Conservation (phyloP, 148 eudicot species). For the Amaranthus palmeri region DNA sequence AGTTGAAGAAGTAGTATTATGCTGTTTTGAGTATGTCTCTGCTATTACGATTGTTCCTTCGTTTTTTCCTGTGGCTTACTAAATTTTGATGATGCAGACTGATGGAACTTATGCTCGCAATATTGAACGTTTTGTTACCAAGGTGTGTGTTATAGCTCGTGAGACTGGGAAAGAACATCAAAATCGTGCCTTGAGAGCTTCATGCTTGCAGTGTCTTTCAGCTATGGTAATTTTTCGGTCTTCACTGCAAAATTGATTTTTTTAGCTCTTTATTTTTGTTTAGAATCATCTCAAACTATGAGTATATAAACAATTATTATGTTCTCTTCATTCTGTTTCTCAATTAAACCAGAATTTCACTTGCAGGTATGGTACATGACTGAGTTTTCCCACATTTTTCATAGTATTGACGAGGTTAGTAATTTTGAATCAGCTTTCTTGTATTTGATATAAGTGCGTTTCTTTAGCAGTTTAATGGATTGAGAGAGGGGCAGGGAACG, state of each 20-base stretch:
- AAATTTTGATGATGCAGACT: constrained; percentile 37
- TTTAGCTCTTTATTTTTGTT: neutral
- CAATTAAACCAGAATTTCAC: constrained; percentile 10
- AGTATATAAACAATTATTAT: constrained; percentile 1
- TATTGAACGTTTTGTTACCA: constrained; percentile 51
- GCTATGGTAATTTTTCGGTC: constrained; percentile 63
- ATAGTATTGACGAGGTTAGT: constrained; percentile 67
- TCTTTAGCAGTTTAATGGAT: neutral
- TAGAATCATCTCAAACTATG: neutral
- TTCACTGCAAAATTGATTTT: neutral
- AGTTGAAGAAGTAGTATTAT: too few relatives aligned
- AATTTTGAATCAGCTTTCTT: constrained; percentile 7
- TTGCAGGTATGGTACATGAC: constrained; percentile 96
- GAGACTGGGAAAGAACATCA: constrained; percentile 48
- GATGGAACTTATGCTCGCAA: constrained; percentile 80
- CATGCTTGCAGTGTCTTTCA: constrained; percentile 85
- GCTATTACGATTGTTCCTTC: neutral
- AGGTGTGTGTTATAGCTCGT: constrained; percentile 64
- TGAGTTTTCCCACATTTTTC: constrained; percentile 67
- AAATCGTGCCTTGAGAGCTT: constrained; percentile 59
- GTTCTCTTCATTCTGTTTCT: neutral
- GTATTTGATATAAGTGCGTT: neutral
- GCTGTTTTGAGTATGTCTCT: neutral
- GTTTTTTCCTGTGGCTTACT: neutral
- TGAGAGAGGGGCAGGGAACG: neutral